phyloP scores from a whole-genome alignment of 2,329 filamentous ascomycete genomes.

The Juglanconis sp. region DNA sequence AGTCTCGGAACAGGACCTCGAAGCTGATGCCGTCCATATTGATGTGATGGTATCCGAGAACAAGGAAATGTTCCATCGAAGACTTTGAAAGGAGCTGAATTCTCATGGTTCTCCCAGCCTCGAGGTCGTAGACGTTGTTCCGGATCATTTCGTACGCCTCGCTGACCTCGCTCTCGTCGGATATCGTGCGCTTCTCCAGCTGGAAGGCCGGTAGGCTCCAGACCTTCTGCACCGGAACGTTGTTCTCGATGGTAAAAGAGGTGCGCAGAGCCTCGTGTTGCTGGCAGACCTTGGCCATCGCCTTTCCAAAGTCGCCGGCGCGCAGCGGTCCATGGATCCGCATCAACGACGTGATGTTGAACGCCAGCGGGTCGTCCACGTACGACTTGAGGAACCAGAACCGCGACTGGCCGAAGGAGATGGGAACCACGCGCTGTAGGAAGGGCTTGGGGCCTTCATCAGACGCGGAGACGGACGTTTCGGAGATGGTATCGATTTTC shows the following conservation, averaged over 20 bases:
- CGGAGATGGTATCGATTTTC: too few relatives aligned
- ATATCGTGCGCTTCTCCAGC: constrained; percentile 20
- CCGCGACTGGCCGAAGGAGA: constrained; percentile 37
- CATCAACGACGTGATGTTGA: constrained; percentile 34
- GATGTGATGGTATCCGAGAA: constrained; percentile 29
- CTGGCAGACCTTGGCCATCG: constrained; percentile 28
- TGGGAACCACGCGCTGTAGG: constrained; percentile 18
- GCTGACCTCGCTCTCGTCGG: constrained; percentile 26
- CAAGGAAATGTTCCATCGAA: constrained; percentile 32
- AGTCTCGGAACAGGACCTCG: constrained; percentile 27
- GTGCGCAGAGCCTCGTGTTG: constrained; percentile 35
- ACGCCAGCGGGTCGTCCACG: constrained; percentile 34
- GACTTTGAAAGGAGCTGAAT: constrained; percentile 32
- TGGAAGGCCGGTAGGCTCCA: too few relatives aligned
- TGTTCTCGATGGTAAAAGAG: constrained; percentile 22
- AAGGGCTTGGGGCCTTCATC: not conserved
- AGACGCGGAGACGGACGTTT: not conserved
- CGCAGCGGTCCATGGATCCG: constrained; percentile 30
- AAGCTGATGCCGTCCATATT: constrained; percentile 6
- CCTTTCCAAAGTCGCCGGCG: constrained; percentile 27
- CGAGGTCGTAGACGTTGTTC: constrained; percentile 34
- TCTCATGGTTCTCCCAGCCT: constrained; percentile 30
- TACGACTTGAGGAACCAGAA: constrained; percentile 36
- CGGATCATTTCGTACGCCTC: not conserved
- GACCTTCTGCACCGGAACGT: too few relatives aligned